Evolutionary conservation across 2,329 filamentous ascomycete species (phyloP).

Genomic region (Phialemoniopsis sp.): DNA sequence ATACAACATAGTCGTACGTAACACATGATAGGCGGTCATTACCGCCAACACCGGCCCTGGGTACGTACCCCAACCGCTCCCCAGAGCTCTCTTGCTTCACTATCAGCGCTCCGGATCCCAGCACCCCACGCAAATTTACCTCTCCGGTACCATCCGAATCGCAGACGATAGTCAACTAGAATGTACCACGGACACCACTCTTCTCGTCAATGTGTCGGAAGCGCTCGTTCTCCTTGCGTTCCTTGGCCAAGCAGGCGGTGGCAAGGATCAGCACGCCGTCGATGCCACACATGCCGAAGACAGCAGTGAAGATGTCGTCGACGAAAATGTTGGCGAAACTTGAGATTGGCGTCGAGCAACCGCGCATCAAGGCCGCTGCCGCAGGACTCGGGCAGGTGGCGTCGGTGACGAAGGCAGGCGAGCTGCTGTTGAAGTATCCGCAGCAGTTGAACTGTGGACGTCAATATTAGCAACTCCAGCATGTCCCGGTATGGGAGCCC

Average conservation of each 20-base stretch:
- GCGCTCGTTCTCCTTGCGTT: constrained; percentile 73
- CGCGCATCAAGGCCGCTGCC: constrained; percentile 63
- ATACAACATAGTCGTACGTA: too few relatives aligned
- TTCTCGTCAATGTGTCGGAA: constrained; percentile 83
- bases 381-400: constrained; percentile 64
- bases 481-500: too few relatives aligned
- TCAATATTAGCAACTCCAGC: too few relatives aligned
- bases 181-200: constrained; percentile 48
- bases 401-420: constrained; percentile 69
- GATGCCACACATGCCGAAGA: constrained; percentile 75
- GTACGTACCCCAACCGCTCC: too few relatives aligned
- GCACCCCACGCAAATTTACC: too few relatives aligned
- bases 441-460: constrained; percentile 74
- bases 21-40: too few relatives aligned
- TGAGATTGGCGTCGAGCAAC: constrained; percentile 65
- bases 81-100: too few relatives aligned
- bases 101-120: too few relatives aligned
- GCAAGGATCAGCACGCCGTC: constrained; percentile 66
- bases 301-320: constrained; percentile 72
- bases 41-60: too few relatives aligned
- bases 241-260: constrained; percentile 73
- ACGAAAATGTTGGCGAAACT: constrained; percentile 67
- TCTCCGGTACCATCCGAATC: too few relatives aligned
- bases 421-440: constrained; percentile 70
- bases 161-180: constrained; percentile 24